These are phyloP conservation scores for Dendrocalamus sinicus DNA, from an alignment of 176 grass and related monocot genomes.

Conservation along the genomic window DNA sequence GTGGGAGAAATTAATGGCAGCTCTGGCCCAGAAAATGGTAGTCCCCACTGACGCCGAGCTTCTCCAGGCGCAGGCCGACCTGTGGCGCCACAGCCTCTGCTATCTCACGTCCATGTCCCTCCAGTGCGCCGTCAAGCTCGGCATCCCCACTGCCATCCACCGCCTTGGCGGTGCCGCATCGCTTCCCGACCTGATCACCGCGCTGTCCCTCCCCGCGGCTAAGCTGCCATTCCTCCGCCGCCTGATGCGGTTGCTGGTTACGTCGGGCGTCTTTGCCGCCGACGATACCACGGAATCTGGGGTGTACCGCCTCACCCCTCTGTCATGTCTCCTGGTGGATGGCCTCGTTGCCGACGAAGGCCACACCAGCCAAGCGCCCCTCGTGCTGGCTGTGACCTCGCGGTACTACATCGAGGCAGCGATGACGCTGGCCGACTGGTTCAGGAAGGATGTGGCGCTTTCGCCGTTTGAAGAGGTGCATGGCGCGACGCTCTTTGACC, in stretches of 20 bases:
- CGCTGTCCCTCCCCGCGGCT: constrained; percentile 8
- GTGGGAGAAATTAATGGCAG: not conserved
- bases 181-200: constrained; percentile 12
- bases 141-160: constrained; percentile 46
- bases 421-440: constrained; percentile 40
- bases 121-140: constrained; percentile 52
- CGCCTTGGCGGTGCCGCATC: constrained; percentile 1
- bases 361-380: not conserved
- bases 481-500: not conserved
- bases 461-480: not conserved
- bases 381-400: not conserved
- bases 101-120: constrained; percentile 36
- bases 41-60: constrained; percentile 21
- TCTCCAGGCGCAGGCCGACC: constrained; percentile 38
- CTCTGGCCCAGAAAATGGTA: not conserved
- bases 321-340: constrained; percentile 39
- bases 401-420: not conserved
- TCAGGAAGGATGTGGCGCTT: constrained; percentile 20
- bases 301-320: constrained; percentile 33
- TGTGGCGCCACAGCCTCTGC: constrained; percentile 39
- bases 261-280: constrained; percentile 24
- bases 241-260: constrained; percentile 48
- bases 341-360: not conserved
- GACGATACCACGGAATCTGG: too few relatives aligned
- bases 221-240: constrained; percentile 40